Base-by-base conservation (phyloP, 768 basidiomycete species). In the Pisolithus tinctorius region DNA sequence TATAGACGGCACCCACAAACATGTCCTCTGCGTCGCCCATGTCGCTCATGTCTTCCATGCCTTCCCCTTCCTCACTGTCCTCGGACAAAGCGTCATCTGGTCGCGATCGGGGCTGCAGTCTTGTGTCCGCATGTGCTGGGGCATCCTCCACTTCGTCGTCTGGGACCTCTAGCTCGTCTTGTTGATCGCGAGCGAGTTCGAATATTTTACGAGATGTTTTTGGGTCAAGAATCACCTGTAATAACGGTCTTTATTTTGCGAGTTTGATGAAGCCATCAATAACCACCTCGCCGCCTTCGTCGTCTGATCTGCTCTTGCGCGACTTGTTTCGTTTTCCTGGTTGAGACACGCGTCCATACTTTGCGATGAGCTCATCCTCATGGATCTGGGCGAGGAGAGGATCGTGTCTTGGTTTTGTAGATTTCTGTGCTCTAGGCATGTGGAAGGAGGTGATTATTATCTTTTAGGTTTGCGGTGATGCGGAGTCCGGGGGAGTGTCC, bases 161-260 rank as follows among this genome's bases (percentile, higher is more conserved):
- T 16, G 73, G 72, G 58, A 81, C 76, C 49, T 82, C 82, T 4
- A 94, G 69, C 63, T 97, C 93, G 64, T 92, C 86, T 69, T 97
- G 93, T 68, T 99, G 95, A 59, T 89, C 86, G 63, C 81, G 78
- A 14, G 95, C 95, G 50, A 99, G 81, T 65, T 93, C 88, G 58
- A 99, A 86, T 45, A 99, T 96, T 59, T 82, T 84, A 53, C 78
- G 76, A 0, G 93, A 95, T 6, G 84, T 86, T 69, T 86, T 90
- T 3, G 85, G 78, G 63, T 93, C 89, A 54, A 93, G 66, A 17
- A 83, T 80, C 41, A 71, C 74, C 91, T 94, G 57, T 45, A 17
- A 3, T 34, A 45, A 27, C 27, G 36, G 11, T 38, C 55, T 37
- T 54, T 7, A 49, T 31, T 41, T 41, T 48, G 31, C 7, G 17